phyloP scores from a whole-genome alignment of 805 yeast genomes.

The Starmerella asiatica region DNA sequence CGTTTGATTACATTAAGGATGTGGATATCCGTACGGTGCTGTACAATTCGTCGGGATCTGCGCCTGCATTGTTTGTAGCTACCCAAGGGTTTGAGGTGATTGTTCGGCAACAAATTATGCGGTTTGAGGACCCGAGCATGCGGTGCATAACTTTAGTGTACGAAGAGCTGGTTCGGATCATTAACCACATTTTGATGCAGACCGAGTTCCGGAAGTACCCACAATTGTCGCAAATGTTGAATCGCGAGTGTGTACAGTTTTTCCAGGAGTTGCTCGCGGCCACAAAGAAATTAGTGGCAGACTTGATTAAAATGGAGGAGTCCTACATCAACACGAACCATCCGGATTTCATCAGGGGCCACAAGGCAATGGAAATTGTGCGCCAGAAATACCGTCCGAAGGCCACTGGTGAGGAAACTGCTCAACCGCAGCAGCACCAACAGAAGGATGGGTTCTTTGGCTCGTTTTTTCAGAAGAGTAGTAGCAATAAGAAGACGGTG shows the following conservation, averaged over 20 bases:
- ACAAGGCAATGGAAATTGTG: conserved; percentile 87
- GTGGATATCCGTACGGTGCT: conserved; percentile 91
- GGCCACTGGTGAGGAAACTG: conserved; percentile 52
- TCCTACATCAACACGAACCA: conserved; percentile 95
- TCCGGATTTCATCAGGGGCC: conserved; percentile 88
- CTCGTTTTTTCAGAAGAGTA: conserved; percentile 82
- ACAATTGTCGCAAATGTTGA: conserved; percentile 70
- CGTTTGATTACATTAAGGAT: conserved; percentile 91
- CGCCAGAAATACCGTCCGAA: conserved; percentile 68
- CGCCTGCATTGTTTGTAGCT: conserved; percentile 93
- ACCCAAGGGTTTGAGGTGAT: conserved; percentile 94
- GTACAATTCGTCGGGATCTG: conserved; percentile 92
- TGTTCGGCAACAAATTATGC: conserved; percentile 81
- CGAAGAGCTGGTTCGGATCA: conserved; percentile 85
- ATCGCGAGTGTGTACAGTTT: conserved; percentile 64
- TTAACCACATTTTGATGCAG: conserved; percentile 69
- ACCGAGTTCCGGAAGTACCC: conserved; percentile 84
- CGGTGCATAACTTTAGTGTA: conserved; percentile 82
- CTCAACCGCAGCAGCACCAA: conserved; percentile 71
- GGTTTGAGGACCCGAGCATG: conserved; percentile 87
- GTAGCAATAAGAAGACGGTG: conserved; percentile 64
- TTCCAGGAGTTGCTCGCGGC: conserved; percentile 70
- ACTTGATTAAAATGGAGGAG: conserved; percentile 74
- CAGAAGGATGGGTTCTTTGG: conserved; percentile 70
- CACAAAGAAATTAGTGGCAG: conserved; percentile 71